Evolutionary conservation across 75 land plant species (phyloP), one percentile per base, ranked within the genome.

Genomic region (Sequoiadendron giganteum): DNA sequence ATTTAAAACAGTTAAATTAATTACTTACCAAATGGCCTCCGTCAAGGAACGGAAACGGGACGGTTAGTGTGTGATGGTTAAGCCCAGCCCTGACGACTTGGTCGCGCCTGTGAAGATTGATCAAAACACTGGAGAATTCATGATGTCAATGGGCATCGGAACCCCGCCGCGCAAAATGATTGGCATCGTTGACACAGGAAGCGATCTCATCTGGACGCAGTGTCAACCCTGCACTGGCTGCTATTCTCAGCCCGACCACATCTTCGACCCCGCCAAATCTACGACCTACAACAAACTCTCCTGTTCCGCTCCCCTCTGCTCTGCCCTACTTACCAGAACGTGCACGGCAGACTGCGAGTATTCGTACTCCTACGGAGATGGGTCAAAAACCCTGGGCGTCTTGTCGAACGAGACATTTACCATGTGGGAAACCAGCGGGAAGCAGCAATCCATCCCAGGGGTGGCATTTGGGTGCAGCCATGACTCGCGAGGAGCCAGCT

Each of bases 151-250:
- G 80, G 90, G 90, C 25, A 48, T 95, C 19, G 97, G 98, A 6
- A 95, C 92, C 0, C 98, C 98, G 1, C 86, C 89, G 32, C 32
- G 76, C 86, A 54, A 89, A 38, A 40, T 90, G 38, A 68, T 88
- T 32, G 87, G 93, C 40, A 85, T 89, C 8, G 90, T 95, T 49
- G 97, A 95, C 89, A 95, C 97, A 82, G 95, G 94, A 13, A 93
- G 93, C 85, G 94, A 91, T 86, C 86, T 95, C n/a, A 90, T 92
- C 13, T 95, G 97, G 97, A 90, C 93, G 7, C 95, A 93, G 40
- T 95, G 97, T 89, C 6, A 90, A 72, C 94, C 95, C 56, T 93
- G 93, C 86, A 83, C 34, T 2, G n/a, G 25, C 77, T 90, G 94
- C 88, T 89, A 87, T 88, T 28, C 40, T 18, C 93, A 93, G 85